A percentile compares a stretch with the other conserved stretches of the same genome.
phyloP scores from a whole-genome alignment of 2,329 filamentous ascomycete species.

The Teratosphaeriaceae sp. region DNA sequence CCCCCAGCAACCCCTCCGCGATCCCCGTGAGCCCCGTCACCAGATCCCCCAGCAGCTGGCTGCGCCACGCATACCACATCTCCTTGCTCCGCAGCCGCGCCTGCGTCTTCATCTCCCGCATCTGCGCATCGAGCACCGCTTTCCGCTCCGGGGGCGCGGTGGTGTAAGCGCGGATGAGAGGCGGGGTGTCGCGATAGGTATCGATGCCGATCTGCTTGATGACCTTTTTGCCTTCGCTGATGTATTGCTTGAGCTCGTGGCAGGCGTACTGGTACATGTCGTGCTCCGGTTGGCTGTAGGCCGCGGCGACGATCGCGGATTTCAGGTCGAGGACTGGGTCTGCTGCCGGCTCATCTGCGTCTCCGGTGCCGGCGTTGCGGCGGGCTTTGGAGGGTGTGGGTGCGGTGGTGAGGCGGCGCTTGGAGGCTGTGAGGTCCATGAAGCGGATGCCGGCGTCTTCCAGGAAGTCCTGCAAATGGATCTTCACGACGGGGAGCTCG shows the following conservation, averaged over 20 bases:
- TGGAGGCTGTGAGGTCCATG: conserved; percentile 97
- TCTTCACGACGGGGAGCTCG: conserved; percentile 21
- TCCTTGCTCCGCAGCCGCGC: conserved; percentile 85
- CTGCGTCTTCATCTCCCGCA: conserved; percentile 95
- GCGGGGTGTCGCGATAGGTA: conserved; percentile 82
- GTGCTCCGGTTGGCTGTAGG: conserved; percentile 86
- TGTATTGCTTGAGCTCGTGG: conserved; percentile 93
- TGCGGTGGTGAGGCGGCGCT: conserved; percentile 76
- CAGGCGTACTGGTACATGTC: conserved; percentile 93
- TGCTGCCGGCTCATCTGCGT: conserved; percentile 25
- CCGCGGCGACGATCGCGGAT: conserved; percentile 76
- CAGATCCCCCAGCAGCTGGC: conserved; percentile 75
- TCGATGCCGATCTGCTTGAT: conserved; percentile 87
- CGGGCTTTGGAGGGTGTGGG: conserved; percentile 34
- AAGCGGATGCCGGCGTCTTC: conserved; percentile 96
- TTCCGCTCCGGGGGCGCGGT: conserved; percentile 77
- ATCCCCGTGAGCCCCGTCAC: conserved; percentile 74
- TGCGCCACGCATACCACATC: conserved; percentile 98
- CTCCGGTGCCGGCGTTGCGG: background rate
- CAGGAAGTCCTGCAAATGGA: conserved; percentile 81
- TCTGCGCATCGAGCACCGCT: conserved; percentile 86
- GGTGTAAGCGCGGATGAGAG: conserved; percentile 86
- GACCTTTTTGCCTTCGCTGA: conserved; percentile 82
- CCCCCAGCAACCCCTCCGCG: conserved; percentile 66
- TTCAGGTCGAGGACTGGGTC: conserved; percentile 48